Evolutionary conservation across 352 stramenopile species (phyloP).

Genomic region (Stramenopiles sp.): DNA sequence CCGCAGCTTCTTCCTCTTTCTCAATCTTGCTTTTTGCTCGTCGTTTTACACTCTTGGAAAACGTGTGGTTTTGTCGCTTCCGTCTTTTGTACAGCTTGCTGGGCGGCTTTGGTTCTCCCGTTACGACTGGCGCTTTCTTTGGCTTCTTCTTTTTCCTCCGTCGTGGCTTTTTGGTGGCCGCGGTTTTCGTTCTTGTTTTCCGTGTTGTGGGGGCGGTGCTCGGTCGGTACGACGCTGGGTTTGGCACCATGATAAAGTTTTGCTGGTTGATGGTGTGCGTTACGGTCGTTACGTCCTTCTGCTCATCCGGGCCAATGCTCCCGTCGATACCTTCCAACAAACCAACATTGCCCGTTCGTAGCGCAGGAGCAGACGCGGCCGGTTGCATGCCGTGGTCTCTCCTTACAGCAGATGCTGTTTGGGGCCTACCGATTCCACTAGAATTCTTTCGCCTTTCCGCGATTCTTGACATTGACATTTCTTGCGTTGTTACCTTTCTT

Average conservation of each 20-base stretch:
- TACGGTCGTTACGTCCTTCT: background rate
- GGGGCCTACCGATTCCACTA: background rate
- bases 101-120: background rate
- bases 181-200: too few species aligned
- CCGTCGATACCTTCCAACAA: background rate
- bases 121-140: background rate
- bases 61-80: background rate
- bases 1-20: constrained; percentile 1
- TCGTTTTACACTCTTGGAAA: background rate
- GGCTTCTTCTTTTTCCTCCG: background rate
- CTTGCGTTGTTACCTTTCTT: too few species aligned
- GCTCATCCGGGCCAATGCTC: background rate
- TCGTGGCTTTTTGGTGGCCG: too few species aligned
- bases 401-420: background rate
- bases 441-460: background rate
- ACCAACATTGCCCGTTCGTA: background rate
- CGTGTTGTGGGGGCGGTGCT: background rate
- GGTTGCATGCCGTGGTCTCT: background rate
- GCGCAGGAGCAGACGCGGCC: background rate
- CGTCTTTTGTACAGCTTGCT: background rate
- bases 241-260: background rate
- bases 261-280: too few species aligned
- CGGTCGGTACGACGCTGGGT: background rate
- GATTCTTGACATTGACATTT: background rate
- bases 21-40: background rate